phyloP scores from a whole-genome alignment of 805 yeast genomes.

The Metschnikowia vanudenii region DNA sequence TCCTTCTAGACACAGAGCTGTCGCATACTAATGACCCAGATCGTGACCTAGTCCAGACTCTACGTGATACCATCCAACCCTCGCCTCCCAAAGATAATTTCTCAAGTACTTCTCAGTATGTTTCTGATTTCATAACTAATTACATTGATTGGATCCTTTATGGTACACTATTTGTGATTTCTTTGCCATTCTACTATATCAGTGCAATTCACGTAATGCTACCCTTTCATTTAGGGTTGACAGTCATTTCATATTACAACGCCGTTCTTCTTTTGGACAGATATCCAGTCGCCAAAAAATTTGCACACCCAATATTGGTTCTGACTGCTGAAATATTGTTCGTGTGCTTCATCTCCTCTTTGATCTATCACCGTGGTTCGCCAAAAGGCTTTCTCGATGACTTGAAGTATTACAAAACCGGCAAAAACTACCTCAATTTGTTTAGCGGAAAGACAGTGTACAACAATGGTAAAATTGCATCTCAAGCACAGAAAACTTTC shows the following conservation, averaged over 20 bases:
- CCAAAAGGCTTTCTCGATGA: slow-evolving; percentile 51
- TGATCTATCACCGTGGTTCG: slow-evolving; percentile 43
- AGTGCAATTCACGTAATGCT: slow-evolving; percentile 49
- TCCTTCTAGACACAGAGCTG: background rate
- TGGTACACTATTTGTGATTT: slow-evolving; percentile 45
- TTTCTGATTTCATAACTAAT: slow-evolving; percentile 38
- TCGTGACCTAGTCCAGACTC: background rate
- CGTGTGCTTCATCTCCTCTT: slow-evolving; percentile 57
- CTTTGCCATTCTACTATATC: slow-evolving; percentile 60
- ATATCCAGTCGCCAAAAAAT: slow-evolving; percentile 46
- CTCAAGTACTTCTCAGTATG: slow-evolving; percentile 19
- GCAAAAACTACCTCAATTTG: slow-evolving; percentile 59
- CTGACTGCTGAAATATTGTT: slow-evolving; percentile 65
- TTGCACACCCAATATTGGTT: slow-evolving; percentile 71
- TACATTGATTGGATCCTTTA: slow-evolving; percentile 59
- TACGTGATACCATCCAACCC: background rate
- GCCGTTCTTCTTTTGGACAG: slow-evolving; percentile 46
- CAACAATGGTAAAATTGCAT: slow-evolving; percentile 27
- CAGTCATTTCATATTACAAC: slow-evolving; percentile 54
- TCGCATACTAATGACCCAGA: background rate
- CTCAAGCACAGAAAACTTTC: slow-evolving; percentile 10
- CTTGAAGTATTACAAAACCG: slow-evolving; percentile 61
- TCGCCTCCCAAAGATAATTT: background rate
- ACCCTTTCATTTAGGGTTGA: slow-evolving; percentile 60
- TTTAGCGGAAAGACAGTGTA: slow-evolving; percentile 42